These are phyloP conservation scores for Leccinum ponderosum DNA, from an alignment of 1,284 basidiomycete genomes.

Conservation along the genomic window DNA sequence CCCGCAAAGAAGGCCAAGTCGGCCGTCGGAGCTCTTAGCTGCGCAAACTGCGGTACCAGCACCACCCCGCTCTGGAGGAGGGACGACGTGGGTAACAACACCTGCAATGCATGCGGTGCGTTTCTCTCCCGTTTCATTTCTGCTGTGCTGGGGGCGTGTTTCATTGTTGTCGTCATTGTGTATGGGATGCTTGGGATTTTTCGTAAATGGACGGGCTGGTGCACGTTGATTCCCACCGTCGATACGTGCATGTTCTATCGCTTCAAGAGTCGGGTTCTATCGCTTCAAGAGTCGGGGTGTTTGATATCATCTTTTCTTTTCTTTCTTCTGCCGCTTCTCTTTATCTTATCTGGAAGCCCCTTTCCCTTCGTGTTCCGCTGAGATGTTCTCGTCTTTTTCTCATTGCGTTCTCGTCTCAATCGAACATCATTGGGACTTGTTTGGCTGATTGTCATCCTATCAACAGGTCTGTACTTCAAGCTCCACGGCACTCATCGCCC, in stretches of 20 bases:
- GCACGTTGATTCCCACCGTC: slow-evolving; percentile 26
- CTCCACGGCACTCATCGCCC: slow-evolving; percentile 96
- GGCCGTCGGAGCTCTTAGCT: slow-evolving; percentile 79
- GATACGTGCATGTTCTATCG: slow-evolving; percentile 17
- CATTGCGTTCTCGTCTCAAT: slow-evolving; percentile 1
- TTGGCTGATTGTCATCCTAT: slow-evolving; percentile 24
- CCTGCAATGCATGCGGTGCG: slow-evolving; percentile 92
- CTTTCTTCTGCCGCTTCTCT: slow-evolving; percentile 8
- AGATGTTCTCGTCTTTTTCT: not conserved
- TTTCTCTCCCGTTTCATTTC: slow-evolving; percentile 36
- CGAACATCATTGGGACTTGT: slow-evolving; percentile 6
- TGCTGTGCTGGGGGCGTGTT: slow-evolving; percentile 30
- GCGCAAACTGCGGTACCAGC: slow-evolving; percentile 90
- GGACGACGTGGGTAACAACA: slow-evolving; percentile 92
- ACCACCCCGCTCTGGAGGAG: slow-evolving; percentile 94
- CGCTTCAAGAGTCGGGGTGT: slow-evolving; percentile 17
- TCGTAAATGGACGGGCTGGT: slow-evolving; percentile 21
- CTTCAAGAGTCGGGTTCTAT: too few relatives aligned
- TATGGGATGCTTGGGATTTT: slow-evolving; percentile 16
- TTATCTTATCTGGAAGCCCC: slow-evolving; percentile 24
- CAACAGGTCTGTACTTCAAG: slow-evolving; percentile 92
- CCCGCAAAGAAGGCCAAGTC: slow-evolving; percentile 36
- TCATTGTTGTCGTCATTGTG: slow-evolving; percentile 20
- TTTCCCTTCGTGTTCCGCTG: slow-evolving; percentile 6
- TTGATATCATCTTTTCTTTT: slow-evolving; percentile 23